Evolutionary conservation across 2,329 filamentous ascomycete species (phyloP).

Genomic region (Stemphylium beticola): DNA sequence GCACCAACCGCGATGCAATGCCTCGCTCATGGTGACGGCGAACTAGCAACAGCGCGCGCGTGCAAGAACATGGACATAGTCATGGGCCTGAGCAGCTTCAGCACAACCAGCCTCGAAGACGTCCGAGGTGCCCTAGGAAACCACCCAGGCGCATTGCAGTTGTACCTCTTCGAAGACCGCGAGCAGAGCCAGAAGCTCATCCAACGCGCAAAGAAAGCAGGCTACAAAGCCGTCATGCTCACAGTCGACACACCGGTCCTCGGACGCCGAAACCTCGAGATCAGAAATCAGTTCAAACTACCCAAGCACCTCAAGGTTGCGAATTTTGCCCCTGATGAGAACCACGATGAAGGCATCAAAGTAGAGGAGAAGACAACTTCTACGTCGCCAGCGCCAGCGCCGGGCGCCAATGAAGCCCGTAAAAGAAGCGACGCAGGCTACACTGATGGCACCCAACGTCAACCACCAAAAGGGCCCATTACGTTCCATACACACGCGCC

Average conservation of each 20-base stretch:
- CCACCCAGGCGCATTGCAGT: slow-evolving; percentile 44
- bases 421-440: background rate
- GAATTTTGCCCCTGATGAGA: slow-evolving; percentile 25
- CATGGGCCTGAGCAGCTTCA: slow-evolving; percentile 49
- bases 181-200: slow-evolving; percentile 27
- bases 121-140: slow-evolving; percentile 55
- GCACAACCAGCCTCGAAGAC: slow-evolving; percentile 51
- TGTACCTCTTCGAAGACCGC: slow-evolving; percentile 52
- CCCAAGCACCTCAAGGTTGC: slow-evolving; percentile 30
- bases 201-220: slow-evolving; percentile 31
- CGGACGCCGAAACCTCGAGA: slow-evolving; percentile 29
- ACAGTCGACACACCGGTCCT: slow-evolving; percentile 36
- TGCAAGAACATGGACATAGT: slow-evolving; percentile 47
- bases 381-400: background rate
- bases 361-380: background rate
- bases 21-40: slow-evolving; percentile 53
- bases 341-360: background rate
- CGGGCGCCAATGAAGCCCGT: no score
- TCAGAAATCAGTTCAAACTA: slow-evolving; percentile 36
- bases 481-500: slow-evolving; percentile 30
- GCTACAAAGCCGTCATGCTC: slow-evolving; percentile 34
- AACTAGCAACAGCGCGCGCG: slow-evolving; percentile 51
- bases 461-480: slow-evolving; percentile 18
- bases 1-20: slow-evolving; percentile 53
- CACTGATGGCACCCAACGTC: slow-evolving; percentile 8